Conservation (phyloP, 2,329 filamentous ascomycete genomes). For the Ophiobolus disseminans region DNA sequence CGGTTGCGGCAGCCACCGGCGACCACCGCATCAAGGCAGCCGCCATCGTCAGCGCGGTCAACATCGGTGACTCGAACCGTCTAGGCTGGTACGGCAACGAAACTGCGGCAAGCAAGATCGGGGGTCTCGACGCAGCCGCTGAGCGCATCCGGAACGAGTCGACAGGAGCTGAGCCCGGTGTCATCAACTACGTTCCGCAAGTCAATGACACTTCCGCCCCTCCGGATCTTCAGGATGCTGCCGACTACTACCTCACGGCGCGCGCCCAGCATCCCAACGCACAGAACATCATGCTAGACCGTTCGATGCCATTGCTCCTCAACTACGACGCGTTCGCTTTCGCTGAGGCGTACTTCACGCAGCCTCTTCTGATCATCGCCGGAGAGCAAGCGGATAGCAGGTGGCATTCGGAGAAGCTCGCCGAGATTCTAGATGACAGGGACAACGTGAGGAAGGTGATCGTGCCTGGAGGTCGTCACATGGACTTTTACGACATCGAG, state of each 20-base stretch:
- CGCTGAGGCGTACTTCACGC: background rate
- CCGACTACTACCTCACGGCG: background rate
- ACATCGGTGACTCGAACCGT: background rate
- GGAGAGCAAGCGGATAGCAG: conserved; percentile 3
- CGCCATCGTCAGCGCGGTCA: background rate
- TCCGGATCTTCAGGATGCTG: background rate
- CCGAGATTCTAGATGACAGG: background rate
- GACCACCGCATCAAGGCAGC: conserved; percentile 2
- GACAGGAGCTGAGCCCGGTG: background rate
- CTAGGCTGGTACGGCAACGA: background rate
- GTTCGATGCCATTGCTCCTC: background rate
- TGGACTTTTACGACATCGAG: conserved; percentile 3
- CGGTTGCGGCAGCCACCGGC: background rate
- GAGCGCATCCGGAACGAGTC: background rate
- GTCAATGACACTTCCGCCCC: background rate
- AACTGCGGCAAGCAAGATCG: background rate
- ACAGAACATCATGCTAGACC: background rate
- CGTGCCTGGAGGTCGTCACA: conserved; percentile 2
- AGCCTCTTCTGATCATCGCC: conserved; percentile 1
- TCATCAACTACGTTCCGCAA: background rate
- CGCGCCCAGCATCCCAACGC: background rate
- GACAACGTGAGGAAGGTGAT: background rate
- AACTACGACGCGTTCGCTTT: background rate
- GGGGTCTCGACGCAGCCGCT: background rate
- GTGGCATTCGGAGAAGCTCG: background rate